These are phyloP conservation scores for Boletus vermiculosoides DNA, from an alignment of 768 basidiomycete genomes.

Conservation along the genomic window DNA sequence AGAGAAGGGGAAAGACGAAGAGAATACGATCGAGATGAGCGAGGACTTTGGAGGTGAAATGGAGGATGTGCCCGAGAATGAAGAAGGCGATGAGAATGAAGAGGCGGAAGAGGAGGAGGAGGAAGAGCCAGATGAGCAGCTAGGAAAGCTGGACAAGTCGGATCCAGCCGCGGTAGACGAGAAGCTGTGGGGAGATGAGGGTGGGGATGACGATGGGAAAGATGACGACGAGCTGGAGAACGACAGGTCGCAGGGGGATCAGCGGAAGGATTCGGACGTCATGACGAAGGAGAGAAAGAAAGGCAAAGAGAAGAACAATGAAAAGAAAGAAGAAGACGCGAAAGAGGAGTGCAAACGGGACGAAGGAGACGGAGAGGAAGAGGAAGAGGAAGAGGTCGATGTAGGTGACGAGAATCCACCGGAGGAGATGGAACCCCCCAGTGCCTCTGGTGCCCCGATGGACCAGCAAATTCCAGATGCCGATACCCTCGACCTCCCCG, in stretches of 20 bases:
- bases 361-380: constrained; percentile 29
- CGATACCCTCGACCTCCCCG: constrained; percentile 85
- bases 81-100: constrained; percentile 41
- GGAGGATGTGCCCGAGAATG: constrained; percentile 72
- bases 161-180: constrained; percentile 90
- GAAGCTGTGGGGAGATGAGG: constrained; percentile 94
- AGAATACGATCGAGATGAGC: constrained; percentile 87
- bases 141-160: constrained; percentile 76
- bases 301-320: constrained; percentile 30
- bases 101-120: constrained; percentile 54
- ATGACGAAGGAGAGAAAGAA: constrained; percentile 72
- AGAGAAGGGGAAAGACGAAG: constrained; percentile 51
- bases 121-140: constrained; percentile 70
- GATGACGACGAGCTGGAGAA: constrained; percentile 56
- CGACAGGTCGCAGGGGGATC: constrained; percentile 53
- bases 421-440: constrained; percentile 44
- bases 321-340: constrained; percentile 33
- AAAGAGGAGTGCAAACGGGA: constrained; percentile 30
- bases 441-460: constrained; percentile 62
- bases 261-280: constrained; percentile 58
- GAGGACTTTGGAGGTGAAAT: constrained; percentile 86
- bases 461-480: constrained; percentile 78
- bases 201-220: constrained; percentile 49
- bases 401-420: constrained; percentile 36
- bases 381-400: constrained; percentile 25